Percentiles rank a stretch among this genome's conserved stretches.
These are phyloP conservation scores for Hansenula anomala DNA, from an alignment of 1,139 yeast species.

Conservation along the genomic window DNA sequence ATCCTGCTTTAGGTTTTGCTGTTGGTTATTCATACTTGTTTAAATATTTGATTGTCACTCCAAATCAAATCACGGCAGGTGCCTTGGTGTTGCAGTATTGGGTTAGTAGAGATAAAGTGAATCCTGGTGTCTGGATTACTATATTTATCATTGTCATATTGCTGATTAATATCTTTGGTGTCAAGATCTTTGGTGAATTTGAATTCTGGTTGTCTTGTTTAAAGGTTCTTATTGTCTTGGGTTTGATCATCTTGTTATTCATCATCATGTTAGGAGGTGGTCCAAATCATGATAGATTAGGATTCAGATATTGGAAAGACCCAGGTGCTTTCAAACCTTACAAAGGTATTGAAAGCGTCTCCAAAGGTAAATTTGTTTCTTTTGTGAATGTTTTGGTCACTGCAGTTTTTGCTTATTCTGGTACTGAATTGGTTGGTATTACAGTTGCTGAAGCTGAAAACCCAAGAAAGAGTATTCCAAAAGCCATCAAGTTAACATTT, in stretches of 20 bases:
- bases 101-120: slow-evolving; percentile 45
- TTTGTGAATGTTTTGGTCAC: slow-evolving; percentile 64
- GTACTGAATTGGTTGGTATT: slow-evolving; percentile 72
- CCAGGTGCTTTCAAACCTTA: slow-evolving; percentile 64
- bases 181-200: slow-evolving; percentile 66
- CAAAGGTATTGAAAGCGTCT: slow-evolving; percentile 45
- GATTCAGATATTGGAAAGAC: slow-evolving; percentile 59
- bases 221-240: slow-evolving; percentile 58
- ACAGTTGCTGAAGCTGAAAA: slow-evolving; percentile 75
- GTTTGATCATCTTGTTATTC: slow-evolving; percentile 60
- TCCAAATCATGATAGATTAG: slow-evolving; percentile 51
- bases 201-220: slow-evolving; percentile 57
- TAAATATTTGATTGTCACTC: slow-evolving; percentile 74
- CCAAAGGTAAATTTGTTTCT: slow-evolving; percentile 55
- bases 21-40: slow-evolving; percentile 76
- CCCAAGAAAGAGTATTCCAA: slow-evolving; percentile 73
- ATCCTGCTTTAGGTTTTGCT: slow-evolving; percentile 74
- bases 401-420: slow-evolving; percentile 72
- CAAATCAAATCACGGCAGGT: slow-evolving; percentile 76
- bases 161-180: slow-evolving; percentile 59
- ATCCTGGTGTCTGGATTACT: slow-evolving; percentile 64
- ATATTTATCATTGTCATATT: slow-evolving; percentile 56
- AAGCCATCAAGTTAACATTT: slow-evolving; percentile 70
- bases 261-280: slow-evolving; percentile 58
- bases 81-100: slow-evolving; percentile 66